These are phyloP conservation scores for Pseudoperonospora humuli DNA, from an alignment of 352 stramenopile genomes.

Conservation along the genomic window DNA sequence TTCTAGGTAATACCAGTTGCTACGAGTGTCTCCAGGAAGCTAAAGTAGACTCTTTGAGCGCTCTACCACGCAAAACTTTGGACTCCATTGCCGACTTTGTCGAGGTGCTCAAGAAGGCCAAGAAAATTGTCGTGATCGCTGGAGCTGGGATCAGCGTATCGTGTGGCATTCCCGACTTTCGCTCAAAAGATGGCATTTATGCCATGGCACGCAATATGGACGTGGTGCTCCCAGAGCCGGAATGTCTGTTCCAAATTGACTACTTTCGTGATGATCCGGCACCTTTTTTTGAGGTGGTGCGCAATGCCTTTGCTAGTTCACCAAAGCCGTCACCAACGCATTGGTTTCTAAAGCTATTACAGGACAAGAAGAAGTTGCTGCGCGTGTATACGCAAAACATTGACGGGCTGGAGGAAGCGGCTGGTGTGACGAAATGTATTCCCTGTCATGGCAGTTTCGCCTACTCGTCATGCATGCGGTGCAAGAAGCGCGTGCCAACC, in stretches of 20 bases:
- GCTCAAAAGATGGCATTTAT: slow-evolving; percentile 86
- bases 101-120: slow-evolving; percentile 58
- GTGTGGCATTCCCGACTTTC: slow-evolving; percentile 98
- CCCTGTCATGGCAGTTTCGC: slow-evolving; percentile 93
- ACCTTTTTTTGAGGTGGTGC: slow-evolving; percentile 96
- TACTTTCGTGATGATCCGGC: slow-evolving; percentile 93
- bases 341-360: slow-evolving; percentile 89
- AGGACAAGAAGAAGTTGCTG: slow-evolving; percentile 89
- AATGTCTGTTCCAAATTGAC: slow-evolving; percentile 98
- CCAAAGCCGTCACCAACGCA: slow-evolving; percentile 90
- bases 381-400: slow-evolving; percentile 98
- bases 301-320: slow-evolving; percentile 56
- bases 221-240: slow-evolving; percentile 87
- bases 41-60: slow-evolving; percentile 22
- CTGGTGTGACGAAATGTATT: slow-evolving; percentile 89
- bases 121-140: slow-evolving; percentile 87
- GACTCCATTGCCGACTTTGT: slow-evolving; percentile 54
- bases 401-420: slow-evolving; percentile 90
- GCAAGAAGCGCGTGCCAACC: slow-evolving; percentile 48
- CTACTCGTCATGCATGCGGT: slow-evolving; percentile 87
- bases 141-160: slow-evolving; percentile 92
- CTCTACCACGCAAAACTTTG: slow-evolving; percentile 27
- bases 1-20: slow-evolving; percentile 71
- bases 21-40: slow-evolving; percentile 60
- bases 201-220: slow-evolving; percentile 77